Evolutionary conservation across 805 yeast genomes (phyloP).

Genomic region (Tetrapisispora fleetii): DNA sequence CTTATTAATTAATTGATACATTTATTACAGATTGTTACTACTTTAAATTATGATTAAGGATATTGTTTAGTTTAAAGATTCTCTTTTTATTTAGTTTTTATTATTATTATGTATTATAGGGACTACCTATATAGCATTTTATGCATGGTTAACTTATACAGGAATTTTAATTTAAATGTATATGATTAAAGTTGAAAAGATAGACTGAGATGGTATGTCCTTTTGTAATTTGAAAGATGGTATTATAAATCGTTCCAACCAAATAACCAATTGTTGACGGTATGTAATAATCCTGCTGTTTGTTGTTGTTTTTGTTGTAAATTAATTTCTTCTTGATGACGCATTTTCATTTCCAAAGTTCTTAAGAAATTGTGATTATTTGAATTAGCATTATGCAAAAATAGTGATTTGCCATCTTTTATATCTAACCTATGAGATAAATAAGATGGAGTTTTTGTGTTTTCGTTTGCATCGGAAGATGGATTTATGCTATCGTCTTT

Average conservation of each 20-base stretch:
- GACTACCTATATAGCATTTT: not conserved
- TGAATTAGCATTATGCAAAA: constrained; percentile 21
- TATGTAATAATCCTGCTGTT: constrained; percentile 17
- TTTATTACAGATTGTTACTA: not conserved
- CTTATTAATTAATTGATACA: not conserved
- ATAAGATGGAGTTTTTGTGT: constrained; percentile 2
- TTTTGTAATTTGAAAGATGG: not conserved
- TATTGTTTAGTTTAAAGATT: too few relatives aligned
- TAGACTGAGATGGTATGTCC: not conserved
- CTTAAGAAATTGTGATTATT: constrained; percentile 20
- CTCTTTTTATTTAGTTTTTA: too few relatives aligned
- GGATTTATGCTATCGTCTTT: not conserved
- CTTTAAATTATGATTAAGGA: too few relatives aligned
- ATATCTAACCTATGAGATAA: constrained; percentile 28
- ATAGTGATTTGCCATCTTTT: constrained; percentile 36
- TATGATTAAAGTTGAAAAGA: not conserved
- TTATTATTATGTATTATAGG: not conserved
- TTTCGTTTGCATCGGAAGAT: not conserved
- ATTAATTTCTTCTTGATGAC: constrained; percentile 17
- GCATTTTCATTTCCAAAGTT: constrained; percentile 23
- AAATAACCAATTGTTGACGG: constrained; percentile 40
- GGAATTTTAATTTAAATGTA: not conserved
- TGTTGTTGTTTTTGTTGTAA: constrained; percentile 6
- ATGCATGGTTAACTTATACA: not conserved
- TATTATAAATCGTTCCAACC: constrained; percentile 43